These are phyloP conservation scores for Chlamydomonas incerta DNA, from an alignment of 139 green algal genomes.

Conservation along the genomic window DNA sequence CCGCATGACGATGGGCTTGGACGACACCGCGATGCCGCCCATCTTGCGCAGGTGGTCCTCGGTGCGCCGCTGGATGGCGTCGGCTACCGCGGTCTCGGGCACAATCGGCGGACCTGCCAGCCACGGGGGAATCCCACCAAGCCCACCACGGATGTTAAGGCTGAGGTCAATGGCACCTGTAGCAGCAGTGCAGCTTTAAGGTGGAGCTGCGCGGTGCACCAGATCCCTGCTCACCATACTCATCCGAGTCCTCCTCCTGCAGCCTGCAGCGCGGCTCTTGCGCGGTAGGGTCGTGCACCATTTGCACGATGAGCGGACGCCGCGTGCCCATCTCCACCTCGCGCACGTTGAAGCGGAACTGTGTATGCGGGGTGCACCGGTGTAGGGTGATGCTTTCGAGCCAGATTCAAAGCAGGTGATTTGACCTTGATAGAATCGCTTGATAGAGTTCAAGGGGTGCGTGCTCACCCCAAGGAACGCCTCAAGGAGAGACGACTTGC, in stretches of 20 bases:
- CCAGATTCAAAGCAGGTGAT: too few relatives aligned
- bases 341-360: slow-evolving; percentile 92
- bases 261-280: slow-evolving; percentile 84
- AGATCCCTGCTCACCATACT: slow-evolving; percentile 81
- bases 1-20: slow-evolving; percentile 86
- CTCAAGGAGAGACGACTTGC: slow-evolving; percentile 91
- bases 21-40: slow-evolving; percentile 77
- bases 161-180: too few relatives aligned
- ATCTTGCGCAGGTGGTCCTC: slow-evolving; percentile 83
- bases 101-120: slow-evolving; percentile 66
- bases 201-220: too few relatives aligned
- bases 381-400: too few relatives aligned
- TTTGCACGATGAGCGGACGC: slow-evolving; percentile 86
- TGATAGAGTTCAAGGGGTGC: too few relatives aligned
- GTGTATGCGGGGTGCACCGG: not conserved
- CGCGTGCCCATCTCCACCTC: slow-evolving; percentile 95
- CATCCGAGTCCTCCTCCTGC: slow-evolving; percentile 88
- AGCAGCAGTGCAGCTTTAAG: too few relatives aligned
- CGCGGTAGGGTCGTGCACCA: slow-evolving; percentile 84
- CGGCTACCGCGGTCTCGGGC: slow-evolving; percentile 81
- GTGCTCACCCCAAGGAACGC: slow-evolving; percentile 88
- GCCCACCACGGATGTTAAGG: too few relatives aligned
- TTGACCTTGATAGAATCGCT: too few relatives aligned
- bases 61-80: slow-evolving; percentile 85
- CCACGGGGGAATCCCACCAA: too few relatives aligned